Conservation (phyloP, 192 early-diverging fungal species). For the Phycomyces nitens region DNA sequence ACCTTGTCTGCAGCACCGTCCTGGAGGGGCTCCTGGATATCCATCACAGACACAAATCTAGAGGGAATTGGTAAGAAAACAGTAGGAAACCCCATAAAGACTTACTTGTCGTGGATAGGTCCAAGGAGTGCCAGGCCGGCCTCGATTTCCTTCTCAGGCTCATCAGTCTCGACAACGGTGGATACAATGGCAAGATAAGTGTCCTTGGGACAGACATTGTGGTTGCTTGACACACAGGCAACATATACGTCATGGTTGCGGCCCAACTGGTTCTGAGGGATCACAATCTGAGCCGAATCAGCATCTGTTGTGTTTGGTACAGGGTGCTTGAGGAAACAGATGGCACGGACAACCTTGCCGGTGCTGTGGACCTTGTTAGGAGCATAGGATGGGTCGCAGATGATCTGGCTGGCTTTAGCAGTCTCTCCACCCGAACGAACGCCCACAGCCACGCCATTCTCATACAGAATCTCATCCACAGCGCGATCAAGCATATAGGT, state of each 20-base stretch:
- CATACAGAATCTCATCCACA: conserved; percentile 86
- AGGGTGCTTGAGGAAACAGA: conserved; percentile 89
- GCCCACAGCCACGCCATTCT: conserved; percentile 81
- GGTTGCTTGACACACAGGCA: conserved; percentile 81
- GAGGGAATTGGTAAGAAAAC: background rate
- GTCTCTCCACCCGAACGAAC: conserved; percentile 85
- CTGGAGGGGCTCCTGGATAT: conserved; percentile 82
- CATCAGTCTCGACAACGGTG: conserved; percentile 89
- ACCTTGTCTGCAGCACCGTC: conserved; percentile 82
- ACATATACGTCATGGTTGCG: conserved; percentile 97
- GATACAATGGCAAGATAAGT: conserved; percentile 95
- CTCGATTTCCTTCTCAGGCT: conserved; percentile 88
- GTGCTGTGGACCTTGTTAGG: conserved; percentile 72
- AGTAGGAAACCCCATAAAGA: background rate
- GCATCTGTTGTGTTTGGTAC: conserved; percentile 84
- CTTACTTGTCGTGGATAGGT: conserved; percentile 80
- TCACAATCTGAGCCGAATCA: conserved; percentile 92
- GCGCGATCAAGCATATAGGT: conserved; percentile 98
- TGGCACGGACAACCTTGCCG: conserved; percentile 90
- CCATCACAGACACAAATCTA: conserved; percentile 77
- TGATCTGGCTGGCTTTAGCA: conserved; percentile 82
- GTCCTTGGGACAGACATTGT: conserved; percentile 89
- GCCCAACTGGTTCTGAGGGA: conserved; percentile 96
- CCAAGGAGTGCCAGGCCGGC: conserved; percentile 88
- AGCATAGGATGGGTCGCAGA: conserved; percentile 97